A percentile compares a stretch with the other conserved stretches of the same genome.
Evolutionary conservation across 1,284 basidiomycete species (phyloP).

Genomic region (Leccinum fallax): DNA sequence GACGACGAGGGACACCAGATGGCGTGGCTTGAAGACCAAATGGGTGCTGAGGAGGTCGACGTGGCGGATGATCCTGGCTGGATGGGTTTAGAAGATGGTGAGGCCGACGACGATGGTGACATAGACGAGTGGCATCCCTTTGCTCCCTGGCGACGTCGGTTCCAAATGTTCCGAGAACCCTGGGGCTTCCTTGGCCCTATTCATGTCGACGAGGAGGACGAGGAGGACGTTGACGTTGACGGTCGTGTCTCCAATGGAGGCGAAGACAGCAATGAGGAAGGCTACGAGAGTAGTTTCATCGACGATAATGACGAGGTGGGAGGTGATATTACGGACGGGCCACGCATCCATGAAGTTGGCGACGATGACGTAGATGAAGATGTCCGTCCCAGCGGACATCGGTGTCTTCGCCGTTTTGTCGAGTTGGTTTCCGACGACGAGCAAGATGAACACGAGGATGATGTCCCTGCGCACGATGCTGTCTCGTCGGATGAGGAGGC

Average conservation of each 20-base stretch:
- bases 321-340: conserved; percentile 6
- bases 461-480: not conserved
- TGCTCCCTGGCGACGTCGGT: conserved; percentile 21
- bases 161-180: conserved; percentile 20
- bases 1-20: conserved; percentile 41
- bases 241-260: conserved; percentile 20
- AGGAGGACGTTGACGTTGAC: conserved; percentile 26
- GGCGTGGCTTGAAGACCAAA: conserved; percentile 40
- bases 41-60: conserved; percentile 34
- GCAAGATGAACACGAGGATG: conserved; percentile 14
- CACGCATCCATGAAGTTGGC: conserved; percentile 30
- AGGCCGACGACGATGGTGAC: conserved; percentile 32
- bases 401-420: not conserved
- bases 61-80: conserved; percentile 38
- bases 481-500: conserved; percentile 24
- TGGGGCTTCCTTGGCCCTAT: conserved; percentile 21
- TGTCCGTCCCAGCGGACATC: not conserved
- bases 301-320: conserved; percentile 40
- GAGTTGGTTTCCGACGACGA: conserved; percentile 25
- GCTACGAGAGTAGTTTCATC: conserved; percentile 55
- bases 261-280: conserved; percentile 32
- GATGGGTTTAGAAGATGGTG: conserved; percentile 42
- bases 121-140: conserved; percentile 24
- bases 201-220: conserved; percentile 31
- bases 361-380: conserved; percentile 18